phyloP scores from a whole-genome alignment of 305 asterid species.

The Solanum chacoense region DNA sequence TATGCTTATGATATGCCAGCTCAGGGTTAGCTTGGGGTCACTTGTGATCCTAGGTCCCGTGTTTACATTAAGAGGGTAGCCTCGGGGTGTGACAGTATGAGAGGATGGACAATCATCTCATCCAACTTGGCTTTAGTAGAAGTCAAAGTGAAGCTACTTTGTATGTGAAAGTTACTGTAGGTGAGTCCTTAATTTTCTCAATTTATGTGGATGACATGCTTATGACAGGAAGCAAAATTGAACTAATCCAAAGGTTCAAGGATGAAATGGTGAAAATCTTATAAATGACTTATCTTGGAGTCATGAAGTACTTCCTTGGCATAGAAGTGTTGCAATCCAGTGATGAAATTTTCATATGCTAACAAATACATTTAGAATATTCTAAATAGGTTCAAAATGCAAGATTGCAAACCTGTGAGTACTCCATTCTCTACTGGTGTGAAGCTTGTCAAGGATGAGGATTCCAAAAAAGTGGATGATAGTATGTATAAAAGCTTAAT shows the following conservation, averaged over 20 bases:
- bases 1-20: too few relatives aligned
- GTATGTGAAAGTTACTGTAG: neutral
- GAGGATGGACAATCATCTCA: neutral
- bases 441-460: neutral
- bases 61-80: too few relatives aligned
- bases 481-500: neutral
- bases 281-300: neutral
- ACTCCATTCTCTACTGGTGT: too few relatives aligned
- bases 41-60: too few relatives aligned
- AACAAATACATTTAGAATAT: too few relatives aligned
- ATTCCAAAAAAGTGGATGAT: neutral
- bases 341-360: neutral
- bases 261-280: neutral
- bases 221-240: neutral
- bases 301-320: neutral
- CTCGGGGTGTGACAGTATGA: neutral
- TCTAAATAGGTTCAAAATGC: neutral
- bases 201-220: neutral
- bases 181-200: neutral
- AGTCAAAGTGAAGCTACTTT: neutral
- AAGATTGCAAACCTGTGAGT: neutral
- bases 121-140: neutral
- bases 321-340: neutral
- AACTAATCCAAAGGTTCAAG: neutral
- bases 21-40: too few relatives aligned